phyloP scores from a whole-genome alignment of 73 alveolate genomes.

The Paramecium pentaurelia region DNA sequence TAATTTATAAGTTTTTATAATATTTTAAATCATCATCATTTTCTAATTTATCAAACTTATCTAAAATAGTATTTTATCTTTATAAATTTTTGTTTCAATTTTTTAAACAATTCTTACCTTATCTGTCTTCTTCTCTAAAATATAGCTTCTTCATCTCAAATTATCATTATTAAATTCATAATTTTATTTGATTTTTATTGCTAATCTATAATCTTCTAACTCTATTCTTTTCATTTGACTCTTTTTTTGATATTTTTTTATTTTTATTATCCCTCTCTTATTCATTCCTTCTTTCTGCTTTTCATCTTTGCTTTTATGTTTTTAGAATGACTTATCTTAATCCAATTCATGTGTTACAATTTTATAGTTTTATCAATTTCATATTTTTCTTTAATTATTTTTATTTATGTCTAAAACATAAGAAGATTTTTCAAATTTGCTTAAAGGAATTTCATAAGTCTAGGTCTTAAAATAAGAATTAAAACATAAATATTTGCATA shows the following conservation, averaged over 20 bases:
- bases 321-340: not conserved
- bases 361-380: not conserved
- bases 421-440: not conserved
- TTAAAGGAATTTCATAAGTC: not conserved
- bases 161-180: too few species aligned
- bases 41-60: not conserved
- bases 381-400: not conserved
- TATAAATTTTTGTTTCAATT: not conserved
- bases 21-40: not conserved
- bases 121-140: not conserved
- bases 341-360: not conserved
- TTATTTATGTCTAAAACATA: not conserved
- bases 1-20: too few species aligned
- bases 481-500: not conserved
- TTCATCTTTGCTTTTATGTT: not conserved
- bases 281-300: conserved; percentile 2
- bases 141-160: not conserved
- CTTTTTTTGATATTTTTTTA: not conserved
- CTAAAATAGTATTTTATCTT: not conserved
- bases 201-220: not conserved
- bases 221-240: not conserved
- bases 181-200: not conserved
- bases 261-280: not conserved
- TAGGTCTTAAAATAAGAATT: not conserved
- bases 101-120: not conserved